Base-by-base conservation (phyloP, 208 protist species). In the Trypanosoma mega region DNA sequence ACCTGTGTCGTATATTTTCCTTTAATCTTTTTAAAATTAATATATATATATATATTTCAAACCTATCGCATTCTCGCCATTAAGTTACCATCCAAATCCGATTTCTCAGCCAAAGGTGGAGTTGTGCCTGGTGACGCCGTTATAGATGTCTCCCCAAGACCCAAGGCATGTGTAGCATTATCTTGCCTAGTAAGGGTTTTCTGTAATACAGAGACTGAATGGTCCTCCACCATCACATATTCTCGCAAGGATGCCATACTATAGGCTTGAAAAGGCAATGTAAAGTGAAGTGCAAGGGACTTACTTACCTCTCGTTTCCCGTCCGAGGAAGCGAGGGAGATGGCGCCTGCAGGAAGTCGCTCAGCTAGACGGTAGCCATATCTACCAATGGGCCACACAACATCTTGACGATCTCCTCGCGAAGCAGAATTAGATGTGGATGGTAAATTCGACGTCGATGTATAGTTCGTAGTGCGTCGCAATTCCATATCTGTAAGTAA, bases 241-340 rank as follows among this genome's bases (percentile, higher is more conserved):
- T 92, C 85, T n/a, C 81, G 55, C 18, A 92, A 64, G 24, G 81
- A 76, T 26, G 71, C 70, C 48, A 68, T 54, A 20, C 65, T 60
- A 41, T 86, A 85, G 9, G 73, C 54, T 26, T 69, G 41, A 7
- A 60, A 54, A 4, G 80, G 80, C 27, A 93, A 65, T n/a, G 83
- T 90, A 57, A 85, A 76, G 61, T 90, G 77, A 41, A 93, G 52
- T 5, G 70, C 81, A 16, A 93, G 68, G 52, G 68, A 81, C 21
- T 63, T 66, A 3, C 36, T 30, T 16, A 70, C 31, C 20, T 49
- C 7, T 21, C 31, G 24, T 63, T 56, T 24, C 46, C 55, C 49
- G 64, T 68, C 33, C 67, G 71, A 50, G 50, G 49, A 24, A 0
- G 50, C 44, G 23, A 73, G 23, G 0, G 83, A 68, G 26, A 86